These are phyloP conservation scores for Triticum timopheevii DNA, from an alignment of 176 grass and related monocot species.

Conservation along the genomic window DNA sequence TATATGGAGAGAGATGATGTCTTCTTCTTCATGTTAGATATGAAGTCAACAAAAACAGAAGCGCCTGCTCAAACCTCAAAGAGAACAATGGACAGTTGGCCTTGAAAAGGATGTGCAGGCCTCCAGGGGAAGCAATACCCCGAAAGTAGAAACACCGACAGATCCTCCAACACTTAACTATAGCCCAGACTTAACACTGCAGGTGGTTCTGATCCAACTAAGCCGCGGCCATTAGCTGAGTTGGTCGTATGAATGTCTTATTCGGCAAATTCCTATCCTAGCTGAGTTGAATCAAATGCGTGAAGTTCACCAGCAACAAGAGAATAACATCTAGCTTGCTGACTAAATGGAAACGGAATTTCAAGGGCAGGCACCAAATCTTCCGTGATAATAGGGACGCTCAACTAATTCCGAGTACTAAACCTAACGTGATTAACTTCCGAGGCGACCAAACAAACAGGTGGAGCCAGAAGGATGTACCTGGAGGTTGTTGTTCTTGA, in stretches of 20 bases:
- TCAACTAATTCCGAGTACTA: background rate
- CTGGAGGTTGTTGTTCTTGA: conserved; percentile 85
- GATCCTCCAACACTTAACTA: background rate
- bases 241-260: background rate
- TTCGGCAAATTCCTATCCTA: background rate
- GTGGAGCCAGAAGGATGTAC: conserved; percentile 10
- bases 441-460: background rate
- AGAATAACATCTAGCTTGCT: background rate
- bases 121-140: background rate
- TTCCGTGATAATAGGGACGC: background rate
- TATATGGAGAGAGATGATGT: background rate
- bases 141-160: background rate
- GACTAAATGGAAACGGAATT: background rate
- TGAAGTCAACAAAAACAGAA: background rate
- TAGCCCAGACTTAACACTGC: background rate
- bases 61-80: background rate
- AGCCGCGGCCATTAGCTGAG: background rate
- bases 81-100: background rate
- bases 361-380: background rate
- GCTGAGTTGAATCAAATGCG: background rate
- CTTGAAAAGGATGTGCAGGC: background rate
- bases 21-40: background rate
- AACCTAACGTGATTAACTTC: background rate
- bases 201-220: background rate
- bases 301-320: background rate